Conservation (phyloP, 371 early-diverging fungal genomes). For the Dichotomocladium elegans region DNA sequence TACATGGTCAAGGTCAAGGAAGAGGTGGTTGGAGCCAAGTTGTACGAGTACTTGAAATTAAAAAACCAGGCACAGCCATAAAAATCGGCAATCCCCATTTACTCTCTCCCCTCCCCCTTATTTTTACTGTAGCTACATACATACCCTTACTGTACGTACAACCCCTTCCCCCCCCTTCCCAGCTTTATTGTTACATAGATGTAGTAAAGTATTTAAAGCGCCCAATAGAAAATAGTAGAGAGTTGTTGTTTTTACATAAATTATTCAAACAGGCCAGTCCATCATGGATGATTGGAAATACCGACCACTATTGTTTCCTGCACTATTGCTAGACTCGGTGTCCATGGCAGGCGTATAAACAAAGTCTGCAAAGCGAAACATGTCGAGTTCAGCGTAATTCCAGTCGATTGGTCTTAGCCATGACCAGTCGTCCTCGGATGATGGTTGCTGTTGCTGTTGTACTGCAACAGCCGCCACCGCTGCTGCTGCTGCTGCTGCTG, state of each 20-base stretch:
- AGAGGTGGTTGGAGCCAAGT: conserved; percentile 29
- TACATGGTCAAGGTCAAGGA: conserved; percentile 45
- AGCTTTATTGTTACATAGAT: background rate
- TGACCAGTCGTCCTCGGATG: conserved; percentile 6
- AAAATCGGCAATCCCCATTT: background rate
- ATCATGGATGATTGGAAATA: background rate
- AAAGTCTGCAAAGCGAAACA: conserved; percentile 18
- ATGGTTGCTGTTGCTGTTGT: background rate
- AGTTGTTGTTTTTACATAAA: background rate
- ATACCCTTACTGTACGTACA: background rate
- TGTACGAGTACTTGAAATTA: conserved; percentile 38
- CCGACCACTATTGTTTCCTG: too few species aligned
- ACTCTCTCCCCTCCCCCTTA: background rate
- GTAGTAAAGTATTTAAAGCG: too few species aligned
- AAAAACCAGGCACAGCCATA: conserved; percentile 43
- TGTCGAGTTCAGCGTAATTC: conserved; percentile 6
- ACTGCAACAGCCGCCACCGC: background rate
- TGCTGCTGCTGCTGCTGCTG: conserved; percentile 2
- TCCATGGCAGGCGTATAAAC: conserved; percentile 15
- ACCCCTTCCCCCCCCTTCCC: background rate
- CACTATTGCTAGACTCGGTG: background rate
- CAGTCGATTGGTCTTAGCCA: conserved; percentile 4
- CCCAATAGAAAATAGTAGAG: too few species aligned
- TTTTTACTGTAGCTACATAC: background rate
- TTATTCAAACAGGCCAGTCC: background rate